phyloP scores from a whole-genome alignment of 1,284 basidiomycete genomes.

The Melampsora americana region DNA sequence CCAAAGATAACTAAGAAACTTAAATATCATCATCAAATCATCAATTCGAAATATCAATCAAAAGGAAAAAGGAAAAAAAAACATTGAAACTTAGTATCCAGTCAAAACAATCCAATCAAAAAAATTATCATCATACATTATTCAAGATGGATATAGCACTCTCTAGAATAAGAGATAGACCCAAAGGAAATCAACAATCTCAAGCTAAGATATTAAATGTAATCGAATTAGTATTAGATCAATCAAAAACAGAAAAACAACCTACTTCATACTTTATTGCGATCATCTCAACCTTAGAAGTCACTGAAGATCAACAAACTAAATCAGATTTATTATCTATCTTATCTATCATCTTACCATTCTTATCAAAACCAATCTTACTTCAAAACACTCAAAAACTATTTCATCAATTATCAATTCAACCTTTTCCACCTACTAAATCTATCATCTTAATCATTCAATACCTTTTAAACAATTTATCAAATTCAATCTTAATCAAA shows the following conservation, averaged over 20 bases:
- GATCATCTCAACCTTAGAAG: conserved; percentile 60
- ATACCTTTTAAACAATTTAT: conserved; percentile 56
- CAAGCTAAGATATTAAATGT: too few relatives aligned
- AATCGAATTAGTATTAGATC: conserved; percentile 74
- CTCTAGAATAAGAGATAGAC: too few relatives aligned
- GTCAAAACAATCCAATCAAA: too few relatives aligned
- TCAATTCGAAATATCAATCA: too few relatives aligned
- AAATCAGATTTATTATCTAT: conserved; percentile 51
- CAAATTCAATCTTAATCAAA: background rate
- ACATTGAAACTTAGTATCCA: too few relatives aligned
- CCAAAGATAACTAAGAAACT: too few relatives aligned
- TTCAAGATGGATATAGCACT: too few relatives aligned
- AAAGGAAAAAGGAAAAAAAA: too few relatives aligned
- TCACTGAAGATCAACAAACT: conserved; percentile 64
- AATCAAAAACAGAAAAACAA: conserved; percentile 67
- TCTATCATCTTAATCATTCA: conserved; percentile 57
- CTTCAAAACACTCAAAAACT: conserved; percentile 58
- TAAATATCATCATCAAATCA: too few relatives aligned
- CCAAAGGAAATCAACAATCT: too few relatives aligned
- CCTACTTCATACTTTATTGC: conserved; percentile 86
- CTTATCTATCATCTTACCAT: conserved; percentile 19
- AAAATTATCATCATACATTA: too few relatives aligned
- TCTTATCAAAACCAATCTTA: conserved; percentile 14
- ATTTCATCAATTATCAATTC: conserved; percentile 20
- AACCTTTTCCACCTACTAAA: conserved; percentile 45